These are phyloP conservation scores for Arthrocladium fulminans DNA, from an alignment of 2,329 filamentous ascomycete genomes.

Conservation along the genomic window DNA sequence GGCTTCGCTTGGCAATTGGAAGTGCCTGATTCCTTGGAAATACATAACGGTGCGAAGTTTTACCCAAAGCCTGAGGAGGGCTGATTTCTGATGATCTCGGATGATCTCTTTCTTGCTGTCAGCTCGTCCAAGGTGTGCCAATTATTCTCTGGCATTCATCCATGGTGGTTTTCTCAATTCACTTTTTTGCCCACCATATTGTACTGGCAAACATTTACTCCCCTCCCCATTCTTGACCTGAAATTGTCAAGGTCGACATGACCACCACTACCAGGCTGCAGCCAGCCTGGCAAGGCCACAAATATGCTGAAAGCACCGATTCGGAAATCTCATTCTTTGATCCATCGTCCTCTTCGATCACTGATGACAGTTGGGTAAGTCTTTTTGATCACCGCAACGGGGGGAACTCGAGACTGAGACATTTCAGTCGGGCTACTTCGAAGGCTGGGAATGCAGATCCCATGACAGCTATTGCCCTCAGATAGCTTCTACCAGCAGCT, in stretches of 20 bases:
- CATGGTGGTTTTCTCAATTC: not conserved
- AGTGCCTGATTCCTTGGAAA: no score
- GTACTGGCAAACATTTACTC: not conserved
- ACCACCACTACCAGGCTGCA: not conserved
- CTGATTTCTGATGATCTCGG: not conserved
- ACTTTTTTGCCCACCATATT: not conserved
- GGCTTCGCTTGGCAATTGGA: not conserved
- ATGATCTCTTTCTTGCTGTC: not conserved
- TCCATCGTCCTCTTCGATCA: conserved; percentile 2
- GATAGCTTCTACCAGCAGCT: conserved; percentile 6
- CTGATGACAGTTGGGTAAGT: conserved; percentile 6
- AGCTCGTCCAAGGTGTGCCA: not conserved
- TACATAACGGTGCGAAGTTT: no score
- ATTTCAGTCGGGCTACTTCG: conserved; percentile 6
- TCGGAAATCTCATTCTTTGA: conserved; percentile 9
- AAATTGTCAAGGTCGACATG: not conserved
- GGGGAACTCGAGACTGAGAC: not conserved
- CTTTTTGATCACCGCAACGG: not conserved
- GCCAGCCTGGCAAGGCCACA: conserved; percentile 8
- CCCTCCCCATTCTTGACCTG: not conserved
- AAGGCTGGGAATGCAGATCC: conserved; percentile 1
- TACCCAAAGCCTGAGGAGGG: no score
- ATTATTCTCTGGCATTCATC: not conserved
- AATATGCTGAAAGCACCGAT: conserved; percentile 5
- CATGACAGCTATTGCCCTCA: conserved; percentile 5